Conservation (phyloP, 306 rosid genomes). For the Morella rubra region DNA sequence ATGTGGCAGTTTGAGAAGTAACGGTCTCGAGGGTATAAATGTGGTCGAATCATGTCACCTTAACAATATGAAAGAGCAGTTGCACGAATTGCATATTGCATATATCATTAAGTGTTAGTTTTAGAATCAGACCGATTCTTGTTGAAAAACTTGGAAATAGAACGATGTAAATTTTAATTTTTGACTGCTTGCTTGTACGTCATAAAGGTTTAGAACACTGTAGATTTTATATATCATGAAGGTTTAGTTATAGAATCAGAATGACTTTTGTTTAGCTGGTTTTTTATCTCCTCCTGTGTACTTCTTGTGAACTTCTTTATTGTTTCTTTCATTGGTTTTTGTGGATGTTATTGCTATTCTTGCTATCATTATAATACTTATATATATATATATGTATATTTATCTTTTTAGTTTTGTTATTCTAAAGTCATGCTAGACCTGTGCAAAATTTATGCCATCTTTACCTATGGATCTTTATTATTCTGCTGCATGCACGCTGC, state of each 20-base stretch:
- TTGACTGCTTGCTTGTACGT: background rate
- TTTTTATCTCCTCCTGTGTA: background rate
- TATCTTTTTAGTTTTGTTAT: background rate
- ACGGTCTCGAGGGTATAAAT: background rate
- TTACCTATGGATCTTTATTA: background rate
- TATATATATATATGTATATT: background rate
- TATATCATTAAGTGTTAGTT: background rate
- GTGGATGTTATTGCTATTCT: background rate
- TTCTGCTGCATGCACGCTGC: conserved; percentile 4
- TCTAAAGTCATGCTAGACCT: background rate
- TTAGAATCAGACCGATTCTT: background rate
- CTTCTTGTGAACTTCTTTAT: background rate
- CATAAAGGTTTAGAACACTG: too few species aligned
- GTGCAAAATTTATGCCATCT: background rate
- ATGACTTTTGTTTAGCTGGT: too few species aligned
- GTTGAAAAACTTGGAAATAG: background rate
- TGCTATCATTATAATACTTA: background rate
- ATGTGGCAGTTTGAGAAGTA: background rate
- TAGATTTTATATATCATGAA: too few species aligned
- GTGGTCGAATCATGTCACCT: background rate
- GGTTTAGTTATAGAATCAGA: too few species aligned
- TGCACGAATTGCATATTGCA: background rate
- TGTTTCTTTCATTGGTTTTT: background rate
- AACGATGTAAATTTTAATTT: background rate
- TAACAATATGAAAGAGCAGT: background rate